Evolutionary conservation across 2,329 filamentous ascomycete genomes (phyloP).

Genomic region (Talaromyces sp.): DNA sequence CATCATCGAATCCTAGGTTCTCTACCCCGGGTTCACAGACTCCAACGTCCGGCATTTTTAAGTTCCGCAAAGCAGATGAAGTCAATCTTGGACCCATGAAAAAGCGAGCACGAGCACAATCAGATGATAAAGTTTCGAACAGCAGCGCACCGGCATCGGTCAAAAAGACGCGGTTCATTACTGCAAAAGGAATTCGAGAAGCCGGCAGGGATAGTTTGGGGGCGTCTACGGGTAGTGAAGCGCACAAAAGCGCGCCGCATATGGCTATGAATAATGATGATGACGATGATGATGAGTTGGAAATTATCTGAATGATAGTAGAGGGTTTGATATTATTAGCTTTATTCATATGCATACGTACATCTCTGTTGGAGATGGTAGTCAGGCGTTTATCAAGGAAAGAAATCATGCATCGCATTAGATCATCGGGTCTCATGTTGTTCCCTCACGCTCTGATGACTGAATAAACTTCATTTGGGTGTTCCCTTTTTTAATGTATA

Average conservation of each 20-base stretch:
- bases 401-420: neutral
- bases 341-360: conserved; percentile 3
- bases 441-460: neutral
- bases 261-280: conserved; percentile 34
- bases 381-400: neutral
- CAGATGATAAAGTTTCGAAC: conserved; percentile 25
- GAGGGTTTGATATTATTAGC: neutral
- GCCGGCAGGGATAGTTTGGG: conserved; percentile 72
- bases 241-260: conserved; percentile 7
- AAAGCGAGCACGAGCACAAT: conserved; percentile 36
- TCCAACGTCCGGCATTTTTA: conserved; percentile 21
- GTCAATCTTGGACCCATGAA: conserved; percentile 39
- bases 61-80: conserved; percentile 31
- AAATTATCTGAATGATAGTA: conserved; percentile 38
- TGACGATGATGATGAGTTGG: conserved; percentile 52
- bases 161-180: conserved; percentile 75
- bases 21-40: neutral
- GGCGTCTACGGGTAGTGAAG: conserved; percentile 42
- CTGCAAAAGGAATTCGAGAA: conserved; percentile 71
- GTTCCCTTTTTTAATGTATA: neutral
- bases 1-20: conserved; percentile 21
- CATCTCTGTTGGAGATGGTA: neutral
- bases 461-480: neutral
- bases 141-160: conserved; percentile 29
- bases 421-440: neutral